Conservation (phyloP, 208 protist genomes). For the Entamoeba moshkovskii region DNA sequence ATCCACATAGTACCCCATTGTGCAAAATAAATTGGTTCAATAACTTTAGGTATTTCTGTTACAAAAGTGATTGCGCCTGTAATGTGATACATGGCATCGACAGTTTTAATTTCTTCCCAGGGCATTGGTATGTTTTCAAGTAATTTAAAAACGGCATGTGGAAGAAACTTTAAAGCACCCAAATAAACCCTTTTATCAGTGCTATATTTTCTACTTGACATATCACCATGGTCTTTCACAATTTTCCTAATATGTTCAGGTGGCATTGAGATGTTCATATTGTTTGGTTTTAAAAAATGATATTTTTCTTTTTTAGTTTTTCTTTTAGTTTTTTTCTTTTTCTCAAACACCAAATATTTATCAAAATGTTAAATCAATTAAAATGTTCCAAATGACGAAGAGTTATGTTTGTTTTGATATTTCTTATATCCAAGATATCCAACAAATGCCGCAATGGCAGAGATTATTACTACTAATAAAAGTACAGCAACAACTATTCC, state of each 20-base stretch:
- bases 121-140: constrained; percentile 99
- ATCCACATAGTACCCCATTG: constrained; percentile 99
- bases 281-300: too few species aligned
- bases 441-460: neutral
- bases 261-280: constrained; percentile 51
- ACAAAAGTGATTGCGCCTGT: constrained; percentile 98
- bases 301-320: too few species aligned
- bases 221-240: constrained; percentile 97
- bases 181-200: constrained; percentile 96
- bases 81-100: constrained; percentile 93
- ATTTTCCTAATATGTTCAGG: constrained; percentile 95
- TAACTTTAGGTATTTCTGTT: constrained; percentile 93
- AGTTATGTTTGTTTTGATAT: neutral
- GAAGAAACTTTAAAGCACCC: constrained; percentile 93
- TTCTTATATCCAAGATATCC: neutral
- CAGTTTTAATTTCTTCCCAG: constrained; percentile 30
- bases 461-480: neutral
- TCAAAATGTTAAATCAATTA: too few species aligned
- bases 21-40: constrained; percentile 83
- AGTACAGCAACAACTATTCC: neutral
- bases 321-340: too few species aligned
- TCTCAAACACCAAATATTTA: too few species aligned
- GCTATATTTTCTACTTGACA: constrained; percentile 86
- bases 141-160: constrained; percentile 95
- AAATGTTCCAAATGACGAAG: neutral